Percentiles rank a stretch among this genome's conserved stretches.
These are phyloP conservation scores for Heliocybe sulcata DNA, from an alignment of 1,284 basidiomycete genomes.

Conservation along the genomic window DNA sequence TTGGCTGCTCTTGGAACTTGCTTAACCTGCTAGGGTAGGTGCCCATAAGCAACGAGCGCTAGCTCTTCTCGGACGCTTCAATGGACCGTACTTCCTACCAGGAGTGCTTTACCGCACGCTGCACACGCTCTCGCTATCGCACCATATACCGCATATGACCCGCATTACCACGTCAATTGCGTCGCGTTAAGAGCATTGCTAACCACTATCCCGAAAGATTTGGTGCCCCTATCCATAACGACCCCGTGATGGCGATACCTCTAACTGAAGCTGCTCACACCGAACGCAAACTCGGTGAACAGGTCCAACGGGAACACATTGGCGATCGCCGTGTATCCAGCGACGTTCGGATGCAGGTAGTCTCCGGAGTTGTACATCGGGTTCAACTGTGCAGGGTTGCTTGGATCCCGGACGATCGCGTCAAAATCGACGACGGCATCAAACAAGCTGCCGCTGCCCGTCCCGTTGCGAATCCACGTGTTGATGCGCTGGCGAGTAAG, in stretches of 20 bases:
- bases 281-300: slow-evolving; percentile 22
- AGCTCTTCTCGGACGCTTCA: no score
- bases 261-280: slow-evolving; percentile 19
- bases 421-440: slow-evolving; percentile 44
- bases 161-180: no score
- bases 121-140: no score
- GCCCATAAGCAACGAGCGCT: no score
- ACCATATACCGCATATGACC: no score
- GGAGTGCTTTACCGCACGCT: no score
- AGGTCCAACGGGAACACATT: slow-evolving; percentile 30
- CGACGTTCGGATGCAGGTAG: slow-evolving; percentile 38
- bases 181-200: no score
- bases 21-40: no score
- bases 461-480: slow-evolving; percentile 30
- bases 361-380: slow-evolving; percentile 35
- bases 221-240: no score
- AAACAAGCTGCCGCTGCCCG: slow-evolving; percentile 17
- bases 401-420: slow-evolving; percentile 30
- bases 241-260: not conserved
- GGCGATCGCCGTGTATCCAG: slow-evolving; percentile 36
- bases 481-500: slow-evolving; percentile 34
- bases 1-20: no score
- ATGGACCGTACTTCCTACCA: no score
- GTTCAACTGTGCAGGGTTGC: slow-evolving; percentile 27
- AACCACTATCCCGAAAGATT: no score